Base-by-base conservation (phyloP, 2,329 filamentous ascomycete species). In the Stylonectria norvegica region DNA sequence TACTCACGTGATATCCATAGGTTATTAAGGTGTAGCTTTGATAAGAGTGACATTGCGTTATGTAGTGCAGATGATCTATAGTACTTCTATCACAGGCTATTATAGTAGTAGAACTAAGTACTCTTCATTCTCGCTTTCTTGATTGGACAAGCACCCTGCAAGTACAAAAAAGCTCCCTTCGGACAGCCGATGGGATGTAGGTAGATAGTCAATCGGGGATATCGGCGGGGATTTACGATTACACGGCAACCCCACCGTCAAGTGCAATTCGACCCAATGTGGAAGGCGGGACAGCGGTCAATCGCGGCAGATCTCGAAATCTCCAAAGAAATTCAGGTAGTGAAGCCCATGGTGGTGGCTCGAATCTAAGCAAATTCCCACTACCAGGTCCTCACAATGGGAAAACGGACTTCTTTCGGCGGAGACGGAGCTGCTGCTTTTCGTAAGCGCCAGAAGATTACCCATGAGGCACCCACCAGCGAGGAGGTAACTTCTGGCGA, bases 401-500 rank as follows among this genome's bases (percentile, higher is more conserved):
- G 60, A 18, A 77, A 76, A 58, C 61, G 72, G 48, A 56, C 63
- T 37, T 60, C 64, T 23, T 57, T 60, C 35, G 65, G 63, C 35
- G 55, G 54, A 12, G 69, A 75, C 44, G 66, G 63, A 36, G 64
- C 61, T 23, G 61, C 63, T 5, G 65, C 62, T 20, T 65, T 67
- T 20, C 65, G 72, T 17, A 80, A 81, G 59, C 72, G 76, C 47
- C 72, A 73, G 45, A 79, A 77, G 58, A 64, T 75, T n/a, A 66
- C 71, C 5, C 74, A 79, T 48, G 73, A 80, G 42, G 62, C 72
- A 2, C 75, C 78, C 11, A 75, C 78, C 2, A 75, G 73, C 9
- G 80, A 84, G 49, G 77, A 83, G 25, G 72, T 87, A 33, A 67
- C 72, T 34, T 79, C 79, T 25, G 74, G 76, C 48, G 73, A 79